Base-by-base conservation (phyloP, 2,329 filamentous ascomycete species). In the Ascochyta viciae-villosae region DNA sequence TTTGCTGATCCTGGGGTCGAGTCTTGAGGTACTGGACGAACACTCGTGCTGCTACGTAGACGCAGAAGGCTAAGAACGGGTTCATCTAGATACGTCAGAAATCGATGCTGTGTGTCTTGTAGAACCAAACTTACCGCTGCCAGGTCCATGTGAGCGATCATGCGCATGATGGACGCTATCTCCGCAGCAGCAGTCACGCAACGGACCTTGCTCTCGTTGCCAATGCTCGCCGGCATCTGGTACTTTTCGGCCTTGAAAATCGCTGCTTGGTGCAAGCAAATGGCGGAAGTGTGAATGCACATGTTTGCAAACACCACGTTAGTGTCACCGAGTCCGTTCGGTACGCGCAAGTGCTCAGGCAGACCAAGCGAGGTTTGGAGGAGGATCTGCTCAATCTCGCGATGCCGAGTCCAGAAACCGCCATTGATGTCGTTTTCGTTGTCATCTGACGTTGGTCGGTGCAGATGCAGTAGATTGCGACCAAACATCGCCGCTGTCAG, bases 1-100 rank as follows among this genome's bases (percentile, higher is more conserved):
- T 90, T 74, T 87, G 90, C 70, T 83, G 86, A 74, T 98, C 94
- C 27, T 94, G 89, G 0, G 93, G 92, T n/a, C 89, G 85, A 53
- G 90, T 95, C 76, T 96, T 97, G n/a, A 98, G 82, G 69, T 96
- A 97, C 73, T 98, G 94, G 7, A 98, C 89, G 70, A 98, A 98
- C 0, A 98, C 94, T 47, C 95, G 86, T 22, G 94, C 91, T 10
- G 94, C 90, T n/a, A 98, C 93, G 67, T 97, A 98, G 39, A 99
- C 84, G 71, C 92, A 96, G 76, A 98, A 98, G 0, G 92, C 92
- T 66, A 96, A 89, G 73, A 97, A 98, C 0, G 94, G 92, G 64
- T 97, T 96, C 86, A 96, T 91, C 92, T 97, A 58, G 1, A 63
- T 71, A 35, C 67, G 57, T 61, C 65, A 69, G 6, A 34, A 24